Evolutionary conservation across 345 rosid species (phyloP), one percentile per base, ranked within the genome.

Genomic region (Eucalyptus caleyi): DNA sequence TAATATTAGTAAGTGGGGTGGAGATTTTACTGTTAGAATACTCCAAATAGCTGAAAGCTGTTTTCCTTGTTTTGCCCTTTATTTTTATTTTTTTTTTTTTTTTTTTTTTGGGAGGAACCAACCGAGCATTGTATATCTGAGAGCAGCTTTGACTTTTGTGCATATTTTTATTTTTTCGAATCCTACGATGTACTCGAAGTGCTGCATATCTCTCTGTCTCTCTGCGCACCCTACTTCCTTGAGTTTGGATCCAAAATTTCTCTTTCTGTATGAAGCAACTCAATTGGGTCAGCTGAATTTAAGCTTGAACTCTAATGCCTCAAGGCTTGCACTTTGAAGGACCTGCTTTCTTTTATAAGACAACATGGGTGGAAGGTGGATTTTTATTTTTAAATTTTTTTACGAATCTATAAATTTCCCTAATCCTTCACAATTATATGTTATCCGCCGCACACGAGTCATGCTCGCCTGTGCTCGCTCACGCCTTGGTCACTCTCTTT

Each of bases 111-210:
- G 92, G 90, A 91, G 92, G 92, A 91, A 90, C 92, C 93, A 88
- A 91, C 90, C 90, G 60, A 88, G 94, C 94, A 90, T 77, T 94
- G 94, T 95, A 94, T 94, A 93, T 95, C 91, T 91, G 95, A 93
- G 93, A 94, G 92, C 91, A 91, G 89, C 93, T 88, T 62, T 88
- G 88, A 89, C 89, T 88, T 88, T 86, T 90, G 88, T 93, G 94
- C 91, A 91, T 89, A 91, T 90, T 89, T 44, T 89, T 90, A 59
- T 86, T 62, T 87, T 88, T 54, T 65, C 81, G 88, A 89, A 89
- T 89, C 86, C 11, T 47, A 16, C 21, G 37, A 34, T 59, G 54
- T 9, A 47, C 49, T 87, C 23, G 50, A n/a, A 56, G 34, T 45
- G 49, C 80, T 3, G 42, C 82, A 14, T 30, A 21, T 77, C 85